Evolutionary conservation across 1,139 yeast genomes (phyloP).

Genomic region (Candida mesenterica): DNA sequence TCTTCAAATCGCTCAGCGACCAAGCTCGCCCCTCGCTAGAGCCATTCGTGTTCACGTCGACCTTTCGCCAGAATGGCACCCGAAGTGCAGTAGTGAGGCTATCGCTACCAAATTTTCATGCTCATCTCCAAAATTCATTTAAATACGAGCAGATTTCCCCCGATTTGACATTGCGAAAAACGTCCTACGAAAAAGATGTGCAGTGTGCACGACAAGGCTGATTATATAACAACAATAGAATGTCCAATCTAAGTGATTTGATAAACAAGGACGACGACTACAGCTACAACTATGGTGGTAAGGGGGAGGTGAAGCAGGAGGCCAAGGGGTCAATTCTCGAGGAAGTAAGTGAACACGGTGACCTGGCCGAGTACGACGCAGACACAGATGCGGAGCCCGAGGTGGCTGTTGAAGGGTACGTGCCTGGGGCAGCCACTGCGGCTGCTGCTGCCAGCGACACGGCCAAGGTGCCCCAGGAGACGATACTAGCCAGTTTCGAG

Average conservation of each 20-base stretch:
- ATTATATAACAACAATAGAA: slow-evolving; percentile 5
- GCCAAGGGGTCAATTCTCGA: too few relatives aligned
- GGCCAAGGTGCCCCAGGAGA: slow-evolving; percentile 24
- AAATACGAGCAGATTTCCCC: slow-evolving; percentile 13
- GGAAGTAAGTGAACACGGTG: not conserved
- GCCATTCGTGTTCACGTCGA: too few relatives aligned
- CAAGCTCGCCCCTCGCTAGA: too few relatives aligned
- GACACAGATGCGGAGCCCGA: not conserved
- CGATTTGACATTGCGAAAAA: slow-evolving; percentile 1
- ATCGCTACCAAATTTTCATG: not conserved
- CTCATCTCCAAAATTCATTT: slow-evolving; percentile 8
- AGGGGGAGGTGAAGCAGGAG: not conserved
- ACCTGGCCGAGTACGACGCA: slow-evolving; percentile 1
- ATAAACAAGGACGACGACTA: slow-evolving; percentile 20
- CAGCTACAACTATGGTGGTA: slow-evolving; percentile 13
- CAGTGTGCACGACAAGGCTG: not conserved
- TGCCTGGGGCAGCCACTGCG: slow-evolving; percentile 1
- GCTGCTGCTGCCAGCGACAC: slow-evolving; percentile 5
- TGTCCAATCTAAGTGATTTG: slow-evolving; percentile 19
- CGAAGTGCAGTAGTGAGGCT: too few relatives aligned
- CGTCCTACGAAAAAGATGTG: slow-evolving; percentile 2
- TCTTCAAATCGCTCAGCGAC: too few relatives aligned
- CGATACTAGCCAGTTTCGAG: slow-evolving; percentile 37
- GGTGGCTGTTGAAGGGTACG: not conserved
- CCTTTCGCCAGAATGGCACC: too few relatives aligned